Base-by-base conservation (phyloP, 257 asterid genomes). In the Verbena officinalis region DNA sequence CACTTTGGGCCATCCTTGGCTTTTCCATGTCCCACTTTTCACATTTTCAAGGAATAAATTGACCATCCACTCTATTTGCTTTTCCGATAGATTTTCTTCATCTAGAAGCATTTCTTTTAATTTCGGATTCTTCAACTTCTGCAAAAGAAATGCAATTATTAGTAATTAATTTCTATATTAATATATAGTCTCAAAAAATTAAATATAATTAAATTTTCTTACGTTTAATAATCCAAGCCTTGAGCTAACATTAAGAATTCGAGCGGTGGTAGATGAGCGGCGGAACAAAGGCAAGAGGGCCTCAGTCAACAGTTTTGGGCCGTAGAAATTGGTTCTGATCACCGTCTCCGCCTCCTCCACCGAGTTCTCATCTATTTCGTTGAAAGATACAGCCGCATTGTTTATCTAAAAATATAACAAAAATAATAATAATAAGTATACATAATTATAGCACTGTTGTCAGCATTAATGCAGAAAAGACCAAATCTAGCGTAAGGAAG, bases 321-420 rank as follows among this genome's bases (percentile, higher is more conserved):
- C 91, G 27, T 74, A 81, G 44, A 72, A 84, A 44, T 84, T 84
- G 30, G 92, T 86, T 19, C 42, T 55, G 20, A 44, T 15, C 21
- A 44, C 51, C 21, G 22, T 79, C 74, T 79, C 87, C 0, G 95
- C 90, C 5, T 79, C 73, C 50, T 68, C 78, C 62, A 82, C 87
- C n/a, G 85, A 77, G 71, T 89, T 89, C 55, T 79, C 86, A 16
- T 82, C 15, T 50, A 89, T 55, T 7, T 64, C 72, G 7, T 89
- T 89, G 70, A 84, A 89, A 0, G 95, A 84, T 7, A 89, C 85
- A 7, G 86, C 96, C 4, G 96, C 96, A 39, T 89, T 89, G 6
- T 44, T 44, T 44, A 44, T 44, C 51, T 44, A 7, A 9, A 36
- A 36, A 7, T 4, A 44, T 15, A n/a, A 44, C 7, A 44, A 3